phyloP scores from a whole-genome alignment of 129 eudicot genomes.

The Mikania micrantha region DNA sequence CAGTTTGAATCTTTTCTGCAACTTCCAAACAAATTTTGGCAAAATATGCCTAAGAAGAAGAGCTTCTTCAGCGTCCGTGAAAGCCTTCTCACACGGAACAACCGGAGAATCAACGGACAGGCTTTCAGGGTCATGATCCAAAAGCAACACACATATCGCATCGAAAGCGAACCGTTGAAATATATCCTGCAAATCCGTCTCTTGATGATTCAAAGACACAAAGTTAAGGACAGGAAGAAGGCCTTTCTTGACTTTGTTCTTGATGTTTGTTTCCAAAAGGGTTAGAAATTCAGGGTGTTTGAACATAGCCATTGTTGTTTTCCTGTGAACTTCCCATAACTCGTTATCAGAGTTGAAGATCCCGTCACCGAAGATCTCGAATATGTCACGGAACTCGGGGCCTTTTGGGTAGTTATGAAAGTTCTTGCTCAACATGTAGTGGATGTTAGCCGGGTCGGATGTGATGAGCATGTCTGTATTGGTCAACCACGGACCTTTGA shows the following conservation, averaged over 20 bases:
- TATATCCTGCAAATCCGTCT: slow-evolving; percentile 21
- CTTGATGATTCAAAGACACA: neutral
- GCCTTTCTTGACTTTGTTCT: neutral
- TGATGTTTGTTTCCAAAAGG: neutral
- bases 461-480: slow-evolving; percentile 10
- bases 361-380: slow-evolving; percentile 16
- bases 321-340: slow-evolving; percentile 19
- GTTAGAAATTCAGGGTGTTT: slow-evolving; percentile 4
- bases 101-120: neutral
- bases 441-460: slow-evolving; percentile 21
- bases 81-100: slow-evolving; percentile 13
- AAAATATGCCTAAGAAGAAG: slow-evolving; percentile 11
- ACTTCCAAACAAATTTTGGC: slow-evolving; percentile 18
- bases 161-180: slow-evolving; percentile 22
- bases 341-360: slow-evolving; percentile 21
- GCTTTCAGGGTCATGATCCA: slow-evolving; percentile 9
- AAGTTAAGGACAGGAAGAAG: slow-evolving; percentile 12
- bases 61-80: slow-evolving; percentile 9
- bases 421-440: slow-evolving; percentile 16
- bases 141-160: neutral
- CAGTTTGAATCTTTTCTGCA: slow-evolving; percentile 8
- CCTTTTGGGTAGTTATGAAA: slow-evolving; percentile 22
- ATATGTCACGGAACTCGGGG: slow-evolving; percentile 4
- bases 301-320: neutral
- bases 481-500: slow-evolving; percentile 20